Conservation (phyloP, 225 moss, liverwort and hornwort genomes). For the Antitrichia curtipendula region DNA sequence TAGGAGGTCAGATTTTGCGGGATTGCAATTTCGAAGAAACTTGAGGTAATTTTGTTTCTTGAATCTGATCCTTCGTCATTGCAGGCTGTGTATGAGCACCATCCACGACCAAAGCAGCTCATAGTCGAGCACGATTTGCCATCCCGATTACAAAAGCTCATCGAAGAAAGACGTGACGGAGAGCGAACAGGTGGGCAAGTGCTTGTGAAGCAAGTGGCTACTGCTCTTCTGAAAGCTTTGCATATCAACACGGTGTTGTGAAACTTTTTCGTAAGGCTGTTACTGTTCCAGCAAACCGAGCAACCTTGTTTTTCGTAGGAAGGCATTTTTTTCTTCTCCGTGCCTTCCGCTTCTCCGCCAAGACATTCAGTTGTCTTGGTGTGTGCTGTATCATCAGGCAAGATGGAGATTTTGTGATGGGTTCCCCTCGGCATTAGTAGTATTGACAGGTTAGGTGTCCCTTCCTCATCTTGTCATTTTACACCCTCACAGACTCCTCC, state of each 20-base stretch:
- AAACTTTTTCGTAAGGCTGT: not conserved
- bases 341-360: not conserved
- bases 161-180: constrained; percentile 84
- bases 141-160: constrained; percentile 56
- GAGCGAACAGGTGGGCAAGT: constrained; percentile 93
- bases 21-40: not conserved
- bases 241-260: constrained; percentile 91
- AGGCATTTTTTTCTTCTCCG: not conserved
- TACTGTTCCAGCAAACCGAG: not conserved
- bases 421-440: not conserved
- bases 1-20: not conserved
- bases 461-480: not conserved
- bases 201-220: constrained; percentile 95
- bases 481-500: not conserved
- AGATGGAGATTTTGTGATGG: constrained; percentile 5
- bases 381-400: constrained; percentile 13
- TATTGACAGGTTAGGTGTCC: not conserved
- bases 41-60: not conserved
- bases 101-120: constrained; percentile 93
- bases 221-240: constrained; percentile 75
- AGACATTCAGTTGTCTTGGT: not conserved
- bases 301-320: not conserved
- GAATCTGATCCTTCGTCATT: not conserved
- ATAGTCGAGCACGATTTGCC: constrained; percentile 91
- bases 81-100: constrained; percentile 95